Conservation (phyloP, 192 early-diverging fungal genomes). For the Coemansia sp. region DNA sequence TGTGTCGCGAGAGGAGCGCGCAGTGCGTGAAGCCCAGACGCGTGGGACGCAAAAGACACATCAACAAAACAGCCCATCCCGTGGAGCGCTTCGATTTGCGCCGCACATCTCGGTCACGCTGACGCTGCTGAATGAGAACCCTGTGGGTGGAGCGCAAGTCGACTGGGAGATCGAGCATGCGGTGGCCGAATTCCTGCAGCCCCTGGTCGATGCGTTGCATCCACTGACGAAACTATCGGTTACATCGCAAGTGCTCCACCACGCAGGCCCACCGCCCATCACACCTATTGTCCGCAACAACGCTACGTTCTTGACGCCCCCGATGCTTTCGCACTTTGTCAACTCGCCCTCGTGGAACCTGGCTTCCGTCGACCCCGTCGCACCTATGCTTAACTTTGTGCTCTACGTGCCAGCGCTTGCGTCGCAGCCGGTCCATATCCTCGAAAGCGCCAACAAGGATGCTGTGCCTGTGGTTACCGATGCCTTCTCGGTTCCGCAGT, state of each 20-base stretch:
- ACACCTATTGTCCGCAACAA: constrained; percentile 52
- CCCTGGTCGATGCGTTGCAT: constrained; percentile 70
- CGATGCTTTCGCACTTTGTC: constrained; percentile 84
- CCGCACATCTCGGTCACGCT: constrained; percentile 82
- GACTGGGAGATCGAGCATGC: constrained; percentile 85
- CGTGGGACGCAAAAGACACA: constrained; percentile 22
- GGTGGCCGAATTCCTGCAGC: constrained; percentile 63
- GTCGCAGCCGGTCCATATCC: constrained; percentile 72
- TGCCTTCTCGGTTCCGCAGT: constrained; percentile 89
- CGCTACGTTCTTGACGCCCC: constrained; percentile 60
- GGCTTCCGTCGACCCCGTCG: constrained; percentile 80
- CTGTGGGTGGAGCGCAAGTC: constrained; percentile 58
- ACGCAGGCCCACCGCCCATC: constrained; percentile 71
- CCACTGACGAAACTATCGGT: constrained; percentile 74
- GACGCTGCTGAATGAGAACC: constrained; percentile 84
- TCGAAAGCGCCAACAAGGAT: constrained; percentile 19
- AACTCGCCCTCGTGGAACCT: constrained; percentile 96
- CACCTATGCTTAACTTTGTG: constrained; percentile 87
- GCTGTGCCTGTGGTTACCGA: constrained; percentile 42
- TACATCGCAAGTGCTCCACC: constrained; percentile 83
- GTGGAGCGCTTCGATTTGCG: constrained; percentile 78
- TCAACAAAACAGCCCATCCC: neutral
- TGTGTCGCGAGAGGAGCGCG: constrained; percentile 30
- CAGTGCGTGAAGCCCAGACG: neutral
- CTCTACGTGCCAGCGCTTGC: constrained; percentile 75